Evolutionary conservation across 345 rosid genomes (phyloP), one percentile per base, ranked within the genome.

Genomic region (Kandelia obovata): DNA sequence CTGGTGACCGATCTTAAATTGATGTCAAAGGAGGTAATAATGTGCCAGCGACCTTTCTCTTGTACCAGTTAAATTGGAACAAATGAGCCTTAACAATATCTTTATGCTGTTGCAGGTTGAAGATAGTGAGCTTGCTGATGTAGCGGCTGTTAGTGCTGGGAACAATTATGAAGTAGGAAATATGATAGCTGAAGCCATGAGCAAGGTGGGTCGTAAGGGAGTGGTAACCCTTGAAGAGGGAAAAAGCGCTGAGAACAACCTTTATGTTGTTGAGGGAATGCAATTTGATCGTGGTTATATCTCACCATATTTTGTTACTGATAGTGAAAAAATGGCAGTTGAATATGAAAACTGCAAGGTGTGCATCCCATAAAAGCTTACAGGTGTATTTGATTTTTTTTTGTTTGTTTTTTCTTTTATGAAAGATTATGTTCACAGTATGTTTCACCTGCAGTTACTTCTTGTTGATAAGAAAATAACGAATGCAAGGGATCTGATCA

Each of bases 241-340:
- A 11, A 92, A 86, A 83, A 92, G 99, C 64, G 97, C 99, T 0
- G 99, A 96, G 39, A 96, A 96, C 81, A 85, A 75, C 53, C 97
- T 96, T 28, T 96, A 96, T 78, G 98, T 92, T 25, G 99, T 96
- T 39, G 99, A 96, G 79, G 99, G 99, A 73, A 96, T 92, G 99
- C 99, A 96, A 66, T 96, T 96, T 76, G 99, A 96, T 31, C 96
- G 98, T 9, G 99, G 99, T 70, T 96, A 96, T 65, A 90, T 92
- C 73, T 96, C 99, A 31, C 99, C 99, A 21, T 96, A 92, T 83
- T 96, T 96, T 59, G 98, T 96, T 10, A 96, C 98, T 1, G 98
- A 96, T 69, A 81, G 97, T 39, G 98, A 96, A 83, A 96, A 92
- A 83, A 96, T 96, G 99, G 53, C 99, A 2, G 99, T 90, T 67